phyloP scores from a whole-genome alignment of 2,329 filamentous ascomycete genomes.

The Aspergillus carbonarius region DNA sequence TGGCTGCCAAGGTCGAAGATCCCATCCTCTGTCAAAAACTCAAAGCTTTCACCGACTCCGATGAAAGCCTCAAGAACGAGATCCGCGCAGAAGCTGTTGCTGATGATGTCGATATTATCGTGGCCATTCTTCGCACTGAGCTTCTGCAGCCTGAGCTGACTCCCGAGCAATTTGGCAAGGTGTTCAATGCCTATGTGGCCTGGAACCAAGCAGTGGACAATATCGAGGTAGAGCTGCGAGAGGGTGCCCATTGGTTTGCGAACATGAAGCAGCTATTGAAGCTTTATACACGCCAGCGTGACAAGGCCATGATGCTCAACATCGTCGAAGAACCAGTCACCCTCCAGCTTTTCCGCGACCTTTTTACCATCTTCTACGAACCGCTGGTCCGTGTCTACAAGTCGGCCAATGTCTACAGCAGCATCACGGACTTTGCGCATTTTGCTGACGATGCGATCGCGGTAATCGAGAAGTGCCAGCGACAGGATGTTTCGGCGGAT shows the following conservation, averaged over 20 bases:
- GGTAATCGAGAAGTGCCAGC: constrained; percentile 67
- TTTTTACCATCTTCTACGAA: constrained; percentile 99
- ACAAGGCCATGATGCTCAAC: constrained; percentile 95
- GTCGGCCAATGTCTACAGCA: constrained; percentile 96
- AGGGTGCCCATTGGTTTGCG: constrained; percentile 88
- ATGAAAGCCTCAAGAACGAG: constrained; percentile 70
- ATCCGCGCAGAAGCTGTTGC: constrained; percentile 71
- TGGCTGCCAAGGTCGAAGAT: constrained; percentile 78
- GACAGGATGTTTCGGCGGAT: constrained; percentile 83
- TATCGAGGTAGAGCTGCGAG: constrained; percentile 77
- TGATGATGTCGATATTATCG: constrained; percentile 80
- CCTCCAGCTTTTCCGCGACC: constrained; percentile 88
- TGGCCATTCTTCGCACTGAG: constrained; percentile 79
- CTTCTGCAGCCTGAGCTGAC: constrained; percentile 69
- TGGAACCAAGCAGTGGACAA: constrained; percentile 96
- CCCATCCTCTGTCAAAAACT: constrained; percentile 76
- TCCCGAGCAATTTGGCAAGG: constrained; percentile 72
- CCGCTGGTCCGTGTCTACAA: constrained; percentile 97
- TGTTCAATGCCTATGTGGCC: constrained; percentile 93
- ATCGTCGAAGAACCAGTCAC: constrained; percentile 98
- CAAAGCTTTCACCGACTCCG: constrained; percentile 71
- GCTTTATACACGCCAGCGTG: constrained; percentile 82
- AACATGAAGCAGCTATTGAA: constrained; percentile 94
- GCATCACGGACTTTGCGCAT: constrained; percentile 90
- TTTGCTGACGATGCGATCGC: constrained; percentile 93